Evolutionary conservation across 768 basidiomycete genomes (phyloP), one percentile per base, ranked within the genome.

Genomic region (Gymnopilus dilepis): DNA sequence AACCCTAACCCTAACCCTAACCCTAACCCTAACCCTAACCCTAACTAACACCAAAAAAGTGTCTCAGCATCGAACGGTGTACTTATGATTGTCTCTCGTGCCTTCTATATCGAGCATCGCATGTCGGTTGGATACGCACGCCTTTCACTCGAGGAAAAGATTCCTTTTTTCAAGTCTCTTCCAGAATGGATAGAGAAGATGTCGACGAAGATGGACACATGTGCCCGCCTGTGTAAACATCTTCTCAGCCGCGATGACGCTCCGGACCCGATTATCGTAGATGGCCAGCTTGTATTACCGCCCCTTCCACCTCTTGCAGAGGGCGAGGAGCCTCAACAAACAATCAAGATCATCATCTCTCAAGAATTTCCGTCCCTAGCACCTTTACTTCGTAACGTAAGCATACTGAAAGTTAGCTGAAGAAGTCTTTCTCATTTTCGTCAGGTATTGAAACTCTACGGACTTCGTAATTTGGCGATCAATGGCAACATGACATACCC

Each of bases 301-400:
- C 21, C 21, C 0, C 8, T 61, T 21, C 65, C 64, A 1, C n/a
- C 55, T 1, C 34, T 51, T 13, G 33, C 33, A 17, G 42, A 41
- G 13, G 45, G 52, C 8, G 22, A 47, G 21, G 2, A 9, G 6
- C 26, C 37, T 0, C 2, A 21, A 19, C 22, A 30, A 19, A 41
- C 6, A 2, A 45, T 9, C 6, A 67, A 66, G 19, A 59, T 73
- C n/a, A 8, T 71, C 6, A 62, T 71, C 6, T 73, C 58, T 26
- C 58, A 63, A 12, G 67, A 69, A 31, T 73, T 70, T 33, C 58
- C 65, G 1, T 69, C 67, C 2, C 47, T 72, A 0, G 52, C 41
- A 7, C 51, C 51, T 9, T 22, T 63, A 5, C 56, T 66, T 2
- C 51, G 48, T 0, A 66, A 69, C 26, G 74, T 73, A 24, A 22